Evolutionary conservation across 2,329 filamentous ascomycete species (phyloP), one percentile per base, ranked within the genome.

Genomic region (Septoria petroselini): DNA sequence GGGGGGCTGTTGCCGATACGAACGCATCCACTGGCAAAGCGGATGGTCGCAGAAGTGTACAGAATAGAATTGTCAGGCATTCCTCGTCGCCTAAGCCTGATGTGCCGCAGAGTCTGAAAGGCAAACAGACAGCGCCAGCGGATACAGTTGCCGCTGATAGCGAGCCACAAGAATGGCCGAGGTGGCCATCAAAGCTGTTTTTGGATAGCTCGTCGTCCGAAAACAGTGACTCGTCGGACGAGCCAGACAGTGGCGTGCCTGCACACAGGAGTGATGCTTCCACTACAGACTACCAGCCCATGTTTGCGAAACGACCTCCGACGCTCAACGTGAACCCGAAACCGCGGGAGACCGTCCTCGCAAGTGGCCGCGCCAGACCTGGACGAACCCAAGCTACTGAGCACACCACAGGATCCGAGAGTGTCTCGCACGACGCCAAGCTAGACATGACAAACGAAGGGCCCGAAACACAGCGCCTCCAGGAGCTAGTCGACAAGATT

Each of bases 401-500:
- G 4, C 15, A 19, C 14, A n/a, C 18, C 41, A 17, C n/a, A 18
- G 6, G 17, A 9, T 19, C 23, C 5, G 23, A 27, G 5, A 27
- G 5, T 27, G 23, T 9, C 9, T 27, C 23, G 9, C 9, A 27
- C 23, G 23, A 27, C 23, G 9, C 23, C 5, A 9, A 27, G 23
- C 23, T 9, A 27, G 23, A 27, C n/a, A n/a, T n/a, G n/a, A n/a
- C n/a, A 27, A 9, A 27, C 23, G 23, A 9, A 5, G 41, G 29
- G 8, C 31, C 41, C 7, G 25, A 43, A 8, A 19, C 41, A 18
- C 41, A 43, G 29, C 41, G 27, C 1, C 17, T 18, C 4, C 41
- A 43, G 15, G 41, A 25, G 19, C 17, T 15, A 14, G 41, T 43
- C 18, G 27, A 43, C 9, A 43, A 31, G 27, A 43, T 43, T 17